Conservation (phyloP, 106 monocot species). For the Acanthochlamys bracteata region DNA sequence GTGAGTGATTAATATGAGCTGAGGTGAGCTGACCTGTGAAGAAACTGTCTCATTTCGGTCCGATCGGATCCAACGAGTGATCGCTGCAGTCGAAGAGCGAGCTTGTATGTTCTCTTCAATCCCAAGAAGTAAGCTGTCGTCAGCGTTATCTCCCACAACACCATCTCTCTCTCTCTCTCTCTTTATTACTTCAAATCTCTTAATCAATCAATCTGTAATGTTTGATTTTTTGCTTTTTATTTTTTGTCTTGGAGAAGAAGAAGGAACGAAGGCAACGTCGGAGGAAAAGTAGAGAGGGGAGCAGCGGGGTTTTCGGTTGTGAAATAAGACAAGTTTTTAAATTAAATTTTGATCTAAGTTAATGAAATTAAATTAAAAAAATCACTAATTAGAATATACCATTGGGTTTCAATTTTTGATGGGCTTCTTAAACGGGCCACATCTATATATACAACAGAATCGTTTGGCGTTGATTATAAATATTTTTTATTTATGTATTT, state of each 20-base stretch:
- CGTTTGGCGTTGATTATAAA: no score
- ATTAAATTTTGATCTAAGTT: no score
- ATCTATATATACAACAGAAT: no score
- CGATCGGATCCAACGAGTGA: constrained; percentile 29
- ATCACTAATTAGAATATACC: no score
- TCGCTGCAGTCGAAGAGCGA: constrained; percentile 50
- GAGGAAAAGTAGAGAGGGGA: background rate
- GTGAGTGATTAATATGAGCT: no score
- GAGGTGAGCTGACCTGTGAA: constrained; percentile 20
- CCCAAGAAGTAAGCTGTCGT: constrained; percentile 73
- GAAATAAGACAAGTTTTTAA: no score
- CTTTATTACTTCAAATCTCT: background rate
- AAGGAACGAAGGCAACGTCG: background rate
- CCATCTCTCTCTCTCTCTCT: constrained; percentile 33
- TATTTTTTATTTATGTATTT: no score
- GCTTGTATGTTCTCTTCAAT: constrained; percentile 49
- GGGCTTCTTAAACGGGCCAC: no score
- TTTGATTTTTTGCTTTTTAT: background rate
- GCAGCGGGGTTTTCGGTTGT: background rate
- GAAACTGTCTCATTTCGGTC: constrained; percentile 33
- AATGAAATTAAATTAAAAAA: no score
- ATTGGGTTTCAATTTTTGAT: no score
- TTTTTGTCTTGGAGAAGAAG: background rate
- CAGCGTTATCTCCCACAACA: constrained; percentile 69
- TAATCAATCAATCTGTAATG: background rate